Evolutionary conservation across 495 filamentous ascomycete species (phyloP).

Genomic region (Xylaria curta): DNA sequence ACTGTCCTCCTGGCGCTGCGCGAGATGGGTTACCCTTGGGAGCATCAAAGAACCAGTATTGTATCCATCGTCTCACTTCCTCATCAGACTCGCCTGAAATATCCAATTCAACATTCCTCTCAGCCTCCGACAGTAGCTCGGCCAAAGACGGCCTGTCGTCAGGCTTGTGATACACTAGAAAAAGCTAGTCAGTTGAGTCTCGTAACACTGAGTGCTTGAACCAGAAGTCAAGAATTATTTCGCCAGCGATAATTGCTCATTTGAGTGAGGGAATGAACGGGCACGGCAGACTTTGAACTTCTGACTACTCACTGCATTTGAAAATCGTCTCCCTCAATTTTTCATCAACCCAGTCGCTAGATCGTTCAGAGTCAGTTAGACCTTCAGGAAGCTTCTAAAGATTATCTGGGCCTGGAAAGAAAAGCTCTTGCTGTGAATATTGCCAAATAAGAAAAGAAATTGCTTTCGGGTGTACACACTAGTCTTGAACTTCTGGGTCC

Average conservation of each 20-base stretch:
- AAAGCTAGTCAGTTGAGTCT: background rate
- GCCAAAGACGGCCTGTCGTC: conserved; percentile 29
- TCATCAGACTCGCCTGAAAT: conserved; percentile 18
- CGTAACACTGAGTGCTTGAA: background rate
- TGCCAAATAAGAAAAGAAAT: background rate
- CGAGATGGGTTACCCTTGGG: background rate
- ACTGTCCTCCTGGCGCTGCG: background rate
- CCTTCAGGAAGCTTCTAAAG: background rate
- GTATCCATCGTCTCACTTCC: conserved; percentile 26
- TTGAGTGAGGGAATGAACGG: background rate
- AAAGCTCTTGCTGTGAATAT: background rate
- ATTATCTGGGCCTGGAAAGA: background rate
- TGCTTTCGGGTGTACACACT: background rate
- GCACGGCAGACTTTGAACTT: background rate
- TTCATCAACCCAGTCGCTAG: conserved; percentile 26
- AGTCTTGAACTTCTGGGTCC: conserved; percentile 13
- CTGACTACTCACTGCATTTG: conserved; percentile 25
- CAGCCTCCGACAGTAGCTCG: conserved; percentile 22
- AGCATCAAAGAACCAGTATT: conserved; percentile 21
- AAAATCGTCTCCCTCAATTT: conserved; percentile 29
- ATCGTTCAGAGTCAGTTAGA: background rate
- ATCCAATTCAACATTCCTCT: background rate
- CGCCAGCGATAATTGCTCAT: background rate
- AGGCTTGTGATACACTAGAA: conserved; percentile 33
- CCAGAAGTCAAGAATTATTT: background rate